A percentile compares a stretch with the other conserved stretches of the same genome.
These are phyloP conservation scores for Sporothrix brasiliensis DNA, from an alignment of 2,329 filamentous ascomycete species.

Conservation along the genomic window DNA sequence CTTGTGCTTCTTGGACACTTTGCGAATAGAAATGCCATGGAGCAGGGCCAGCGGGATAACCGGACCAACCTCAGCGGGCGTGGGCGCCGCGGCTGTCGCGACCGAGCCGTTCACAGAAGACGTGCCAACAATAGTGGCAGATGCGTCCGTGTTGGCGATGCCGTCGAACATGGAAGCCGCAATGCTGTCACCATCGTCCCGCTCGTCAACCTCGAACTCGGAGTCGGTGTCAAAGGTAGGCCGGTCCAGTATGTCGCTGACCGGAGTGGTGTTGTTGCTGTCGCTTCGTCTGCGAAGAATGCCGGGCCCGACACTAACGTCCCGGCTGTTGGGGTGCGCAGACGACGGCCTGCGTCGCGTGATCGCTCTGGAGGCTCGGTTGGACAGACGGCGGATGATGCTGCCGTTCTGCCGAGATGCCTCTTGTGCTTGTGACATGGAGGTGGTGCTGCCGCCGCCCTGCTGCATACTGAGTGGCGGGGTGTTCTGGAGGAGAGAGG, in stretches of 20 bases:
- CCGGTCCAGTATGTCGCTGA: slow-evolving; percentile 40
- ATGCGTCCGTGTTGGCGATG: slow-evolving; percentile 51
- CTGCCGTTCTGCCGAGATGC: slow-evolving; percentile 48
- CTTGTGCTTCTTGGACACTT: slow-evolving; percentile 86
- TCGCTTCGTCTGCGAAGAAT: slow-evolving; percentile 83
- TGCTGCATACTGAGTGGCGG: slow-evolving; percentile 40
- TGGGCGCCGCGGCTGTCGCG: not conserved
- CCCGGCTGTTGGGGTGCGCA: slow-evolving; percentile 73
- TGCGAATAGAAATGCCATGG: slow-evolving; percentile 75
- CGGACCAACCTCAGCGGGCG: slow-evolving; percentile 58
- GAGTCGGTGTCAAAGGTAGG: slow-evolving; percentile 52
- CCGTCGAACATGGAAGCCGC: slow-evolving; percentile 45
- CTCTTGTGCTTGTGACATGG: slow-evolving; percentile 46
- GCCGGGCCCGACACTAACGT: slow-evolving; percentile 86
- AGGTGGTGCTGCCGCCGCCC: slow-evolving; percentile 57
- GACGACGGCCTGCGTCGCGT: slow-evolving; percentile 74
- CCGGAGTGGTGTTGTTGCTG: slow-evolving; percentile 73
- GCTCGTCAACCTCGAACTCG: slow-evolving; percentile 61
- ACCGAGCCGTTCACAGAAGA: slow-evolving; percentile 48
- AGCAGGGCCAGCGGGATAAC: slow-evolving; percentile 77
- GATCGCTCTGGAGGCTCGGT: slow-evolving; percentile 72
- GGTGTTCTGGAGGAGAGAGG: slow-evolving; percentile 61
- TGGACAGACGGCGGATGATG: slow-evolving; percentile 83
- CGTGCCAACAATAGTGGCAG: slow-evolving; percentile 52
- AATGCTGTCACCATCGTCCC: slow-evolving; percentile 44